A percentile compares a stretch with the other conserved stretches of the same genome.
Evolutionary conservation across 768 basidiomycete species (phyloP).

Genomic region (Candolleomyces efflorescens): DNA sequence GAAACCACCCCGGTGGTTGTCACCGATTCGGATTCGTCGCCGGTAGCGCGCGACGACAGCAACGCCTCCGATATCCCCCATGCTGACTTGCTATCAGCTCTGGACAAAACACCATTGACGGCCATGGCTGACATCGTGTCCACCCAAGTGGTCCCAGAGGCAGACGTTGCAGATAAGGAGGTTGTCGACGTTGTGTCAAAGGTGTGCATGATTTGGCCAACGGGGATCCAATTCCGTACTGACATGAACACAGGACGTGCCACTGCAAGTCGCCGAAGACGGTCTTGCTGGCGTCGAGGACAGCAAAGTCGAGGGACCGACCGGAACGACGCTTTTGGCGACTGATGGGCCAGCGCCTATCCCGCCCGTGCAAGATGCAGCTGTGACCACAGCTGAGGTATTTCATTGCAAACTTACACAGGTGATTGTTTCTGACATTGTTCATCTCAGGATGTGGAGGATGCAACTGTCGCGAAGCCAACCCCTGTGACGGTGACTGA

Average conservation of each 20-base stretch:
- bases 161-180: too few relatives aligned
- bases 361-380: neutral
- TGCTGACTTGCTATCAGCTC: neutral
- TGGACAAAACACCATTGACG: neutral
- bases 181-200: too few relatives aligned
- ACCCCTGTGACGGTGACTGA: neutral
- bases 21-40: neutral
- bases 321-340: too few relatives aligned
- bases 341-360: too few relatives aligned
- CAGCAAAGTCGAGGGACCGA: too few relatives aligned
- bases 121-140: neutral
- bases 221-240: too few relatives aligned
- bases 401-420: neutral
- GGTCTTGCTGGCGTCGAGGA: too few relatives aligned
- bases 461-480: neutral
- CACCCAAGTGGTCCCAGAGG: neutral
- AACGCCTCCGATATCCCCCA: neutral
- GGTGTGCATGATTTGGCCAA: too few relatives aligned
- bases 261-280: too few relatives aligned
- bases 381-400: neutral
- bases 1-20: neutral
- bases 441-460: neutral
- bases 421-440: neutral
- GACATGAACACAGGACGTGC: too few relatives aligned
- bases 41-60: neutral